Conservation (phyloP, 2,329 filamentous ascomycete species). For the Colletotrichum lentis region DNA sequence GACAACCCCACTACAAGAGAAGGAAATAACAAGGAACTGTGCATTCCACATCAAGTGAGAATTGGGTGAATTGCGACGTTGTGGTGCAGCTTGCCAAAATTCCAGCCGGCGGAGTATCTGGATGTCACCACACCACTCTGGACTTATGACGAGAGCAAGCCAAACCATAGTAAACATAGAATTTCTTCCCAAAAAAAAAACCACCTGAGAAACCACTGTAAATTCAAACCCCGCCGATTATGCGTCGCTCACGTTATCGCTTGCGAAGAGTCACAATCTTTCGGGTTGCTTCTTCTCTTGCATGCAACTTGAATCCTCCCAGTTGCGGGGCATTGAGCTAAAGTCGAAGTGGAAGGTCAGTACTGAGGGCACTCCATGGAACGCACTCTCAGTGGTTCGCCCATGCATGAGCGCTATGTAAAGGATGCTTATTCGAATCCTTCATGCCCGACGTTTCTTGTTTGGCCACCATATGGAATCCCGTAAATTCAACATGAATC, state of each 20-base stretch:
- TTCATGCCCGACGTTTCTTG: neutral
- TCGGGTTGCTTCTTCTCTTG: neutral
- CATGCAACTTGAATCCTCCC: slow-evolving; percentile 16
- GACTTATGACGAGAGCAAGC: neutral
- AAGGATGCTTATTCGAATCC: slow-evolving; percentile 3
- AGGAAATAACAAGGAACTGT: neutral
- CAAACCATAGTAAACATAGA: neutral
- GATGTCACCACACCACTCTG: neutral
- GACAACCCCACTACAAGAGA: neutral
- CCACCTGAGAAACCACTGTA: too few relatives aligned
- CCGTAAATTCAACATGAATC: too few relatives aligned
- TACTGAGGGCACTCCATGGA: too few relatives aligned
- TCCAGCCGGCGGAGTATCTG: neutral
- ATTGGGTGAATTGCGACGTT: neutral
- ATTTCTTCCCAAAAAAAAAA: too few relatives aligned
- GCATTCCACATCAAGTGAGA: neutral
- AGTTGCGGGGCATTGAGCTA: slow-evolving; percentile 20
- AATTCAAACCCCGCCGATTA: too few relatives aligned
- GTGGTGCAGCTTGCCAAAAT: neutral
- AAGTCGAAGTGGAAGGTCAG: slow-evolving; percentile 29
- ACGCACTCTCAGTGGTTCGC: neutral
- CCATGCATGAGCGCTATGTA: too few relatives aligned
- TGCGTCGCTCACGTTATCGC: too few relatives aligned
- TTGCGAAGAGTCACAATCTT: neutral
- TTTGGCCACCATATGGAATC: neutral